Evolutionary conservation across 1,139 yeast species (phyloP), one percentile per base, ranked within the genome.

Genomic region (Zhuliangozyma parablackwelliae): DNA sequence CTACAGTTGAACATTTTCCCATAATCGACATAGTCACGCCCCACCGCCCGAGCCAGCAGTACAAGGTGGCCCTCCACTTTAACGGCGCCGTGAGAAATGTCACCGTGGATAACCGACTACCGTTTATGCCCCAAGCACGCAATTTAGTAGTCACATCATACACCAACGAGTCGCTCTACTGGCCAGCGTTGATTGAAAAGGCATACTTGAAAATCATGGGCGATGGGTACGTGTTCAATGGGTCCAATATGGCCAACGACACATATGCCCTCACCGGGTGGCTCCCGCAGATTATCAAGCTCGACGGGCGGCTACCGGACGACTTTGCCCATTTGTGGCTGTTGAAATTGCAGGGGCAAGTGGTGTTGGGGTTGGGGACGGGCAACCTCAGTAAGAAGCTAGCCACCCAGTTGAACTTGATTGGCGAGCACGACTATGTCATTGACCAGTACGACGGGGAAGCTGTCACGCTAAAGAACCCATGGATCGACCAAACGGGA

Each of bases 231-330:
- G 60, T 67, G n/a, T 77, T 79, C 38, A 54, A 56, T 6, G 97
- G 97, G 0, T 87, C 96, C 0, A 87, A 88, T 53, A 78, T 86
- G 54, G 85, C 88, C 1, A 65, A 73, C n/a, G 96, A 86, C 49
- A 75, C 86, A 0, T 85, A 63, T 48, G 60, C 78, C 34, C 47
- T 88, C 7, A 68, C 80, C 4, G 89, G 90, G 0, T 88, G 87
- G 83, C 54, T 82, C 3, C 96, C 96, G 0, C 89, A 85, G 45
- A 75, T 78, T 28, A 47, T 74, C 1, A 48, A 65, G 6, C 51
- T 75, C 2, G 58, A 59, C 43, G 61, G 61, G 9, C 40, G 50
- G 32, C 34, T 63, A 11, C 60, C 62, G 1, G 33, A 35, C 2
- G 39, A 47, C 32, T 51, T 62, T 30, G 54, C 48, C 10, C 44